Evolutionary conservation across 2,329 filamentous ascomycete species (phyloP), one percentile per base, ranked within the genome.

Genomic region (Sporothrix euskadiensis): DNA sequence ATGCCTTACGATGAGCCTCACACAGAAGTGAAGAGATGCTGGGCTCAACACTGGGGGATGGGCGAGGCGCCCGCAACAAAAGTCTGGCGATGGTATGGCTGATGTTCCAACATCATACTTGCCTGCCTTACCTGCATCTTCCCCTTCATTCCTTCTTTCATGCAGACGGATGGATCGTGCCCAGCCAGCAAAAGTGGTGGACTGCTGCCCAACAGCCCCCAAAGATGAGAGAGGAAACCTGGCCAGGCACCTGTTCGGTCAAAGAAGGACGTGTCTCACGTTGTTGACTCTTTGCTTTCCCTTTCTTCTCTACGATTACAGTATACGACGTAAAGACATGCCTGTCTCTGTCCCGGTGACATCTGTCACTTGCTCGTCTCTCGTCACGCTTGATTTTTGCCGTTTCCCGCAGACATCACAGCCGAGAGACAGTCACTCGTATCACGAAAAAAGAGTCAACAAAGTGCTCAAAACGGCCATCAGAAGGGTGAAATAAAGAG

Each of bases 1-100:
- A 65, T 47, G 61, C 61, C 61, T 65, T 65, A 65, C 61, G 39
- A 44, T 16, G 35, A 44, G 59, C 59, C 41, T 44, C 12, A 44
- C 12, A 9, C 4, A 44, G 44, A 47, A 12, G 19, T 63, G n/a
- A 26, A 41, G 12, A 39, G 19, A 4, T 22, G 59, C 4, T 3
- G 9, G 35, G 4, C 12, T 2, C 7, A 14, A 30, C 8, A 12
- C 8, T 44, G 59, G 56, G 30, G 56, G 59, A 35, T 6, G 59
- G 59, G 35, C 32, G 32, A 63, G 19, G 41, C 32, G 35, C 57
- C 57, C 8, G 57, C n/a, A 41, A 63, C 57, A 63, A 22, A 63
- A 32, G 3, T 19, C 8, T 35, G 14, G 14, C 12, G 1, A 49
- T 19, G n/a, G 32, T 19, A 49, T 19, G n/a, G 32, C 9, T 7